Evolutionary conservation across 768 basidiomycete species (phyloP).

Genomic region (Mycena metata): DNA sequence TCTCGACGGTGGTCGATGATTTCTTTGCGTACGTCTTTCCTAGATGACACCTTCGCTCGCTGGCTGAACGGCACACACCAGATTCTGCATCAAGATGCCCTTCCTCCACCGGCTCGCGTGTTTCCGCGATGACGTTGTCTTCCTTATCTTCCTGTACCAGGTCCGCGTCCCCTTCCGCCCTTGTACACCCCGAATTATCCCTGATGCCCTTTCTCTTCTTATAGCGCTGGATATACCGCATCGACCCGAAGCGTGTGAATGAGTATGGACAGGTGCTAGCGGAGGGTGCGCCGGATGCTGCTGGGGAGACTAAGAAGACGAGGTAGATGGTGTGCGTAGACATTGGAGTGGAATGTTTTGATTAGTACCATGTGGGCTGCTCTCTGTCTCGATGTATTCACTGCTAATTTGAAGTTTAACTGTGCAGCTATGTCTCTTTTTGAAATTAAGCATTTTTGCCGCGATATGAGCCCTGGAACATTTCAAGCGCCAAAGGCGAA

Average conservation of each 20-base stretch:
- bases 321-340: slow-evolving; percentile 49
- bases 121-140: slow-evolving; percentile 92
- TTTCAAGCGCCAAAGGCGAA: too few species aligned
- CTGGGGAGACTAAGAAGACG: slow-evolving; percentile 71
- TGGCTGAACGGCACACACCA: slow-evolving; percentile 48
- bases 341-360: not conserved
- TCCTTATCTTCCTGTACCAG: slow-evolving; percentile 94
- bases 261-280: slow-evolving; percentile 92
- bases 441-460: too few species aligned
- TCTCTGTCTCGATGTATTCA: slow-evolving; percentile 1
- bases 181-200: not conserved
- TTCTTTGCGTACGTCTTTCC: slow-evolving; percentile 80
- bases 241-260: slow-evolving; percentile 95
- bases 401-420: not conserved
- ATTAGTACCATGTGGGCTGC: not conserved
- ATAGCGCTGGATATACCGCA: slow-evolving; percentile 96
- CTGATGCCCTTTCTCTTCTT: slow-evolving; percentile 37
- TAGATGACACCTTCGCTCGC: not conserved
- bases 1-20: slow-evolving; percentile 93
- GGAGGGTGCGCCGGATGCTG: slow-evolving; percentile 59
- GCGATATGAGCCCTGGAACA: too few species aligned
- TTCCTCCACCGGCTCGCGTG: slow-evolving; percentile 91
- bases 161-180: slow-evolving; percentile 55
- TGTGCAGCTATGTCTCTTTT: too few species aligned
- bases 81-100: slow-evolving; percentile 98